Base-by-base conservation (phyloP, 2,329 filamentous ascomycete genomes). In the Gaeumannomyces sp. region DNA sequence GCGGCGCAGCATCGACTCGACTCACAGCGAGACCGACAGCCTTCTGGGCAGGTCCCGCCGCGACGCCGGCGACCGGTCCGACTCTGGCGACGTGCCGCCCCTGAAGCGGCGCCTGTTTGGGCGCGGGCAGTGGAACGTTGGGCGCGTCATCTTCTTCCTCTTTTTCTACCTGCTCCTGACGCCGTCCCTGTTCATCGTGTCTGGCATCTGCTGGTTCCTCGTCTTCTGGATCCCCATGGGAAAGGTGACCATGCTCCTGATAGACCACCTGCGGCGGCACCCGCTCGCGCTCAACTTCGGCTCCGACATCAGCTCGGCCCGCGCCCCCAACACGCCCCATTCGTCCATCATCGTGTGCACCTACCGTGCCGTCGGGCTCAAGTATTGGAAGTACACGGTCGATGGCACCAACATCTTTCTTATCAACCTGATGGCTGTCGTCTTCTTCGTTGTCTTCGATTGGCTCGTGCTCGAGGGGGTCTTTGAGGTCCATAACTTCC, bases 211-310 rank as follows among this genome's bases (percentile, higher is more conserved):
- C 79, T 99, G 94, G 93, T 89, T 99, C 73, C 77, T 98, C 69
- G 95, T 99, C 65, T 99, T 99, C 79, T 93, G 89, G 81, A 99
- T 99, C 64, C 96, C 95, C 11, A 99, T 99, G 95, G 96, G 93
- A 71, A 96, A 96, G 74, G 91, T 97, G 57, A 96, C 93, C 3
- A 84, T 94, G 67, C 85, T 98, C 65, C 81, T 99, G 19, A 91
- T 97, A 74, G 89, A 94, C 76, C 96, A 99, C 75, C 84, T 99
- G 29, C 88, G 94, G 64, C 89, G 95, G 60, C 95, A 98, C 76
- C 95, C 95, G 25, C 81, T 99, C 57, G 94, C 96, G 1, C 79
- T 99, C 66, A 94, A 92, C 0, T 99, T 99, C 76, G 92, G 98
- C 76, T 91, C 91, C 13, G 93, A 97, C 73, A 87, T 86, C 65